Evolutionary conservation across 2,329 filamentous ascomycete genomes (phyloP).

Genomic region (Colletotrichum lindemuthianum): DNA sequence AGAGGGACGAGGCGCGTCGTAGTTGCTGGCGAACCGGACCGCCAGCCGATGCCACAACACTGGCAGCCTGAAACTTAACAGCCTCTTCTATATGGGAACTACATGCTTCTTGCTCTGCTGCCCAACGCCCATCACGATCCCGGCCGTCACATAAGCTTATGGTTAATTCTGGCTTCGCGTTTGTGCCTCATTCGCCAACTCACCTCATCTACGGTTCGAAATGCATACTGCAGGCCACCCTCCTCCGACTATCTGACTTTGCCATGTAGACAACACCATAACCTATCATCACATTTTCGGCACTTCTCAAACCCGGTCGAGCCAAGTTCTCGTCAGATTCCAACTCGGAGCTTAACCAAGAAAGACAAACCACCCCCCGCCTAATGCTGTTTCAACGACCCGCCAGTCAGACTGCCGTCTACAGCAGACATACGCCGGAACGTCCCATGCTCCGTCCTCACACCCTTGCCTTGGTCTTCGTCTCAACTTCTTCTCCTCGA

Average conservation of each 20-base stretch:
- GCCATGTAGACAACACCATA: too few relatives aligned
- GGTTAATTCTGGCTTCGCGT: too few relatives aligned
- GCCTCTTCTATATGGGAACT: too few relatives aligned
- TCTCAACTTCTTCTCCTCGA: constrained; percentile 20
- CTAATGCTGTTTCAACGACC: constrained; percentile 22
- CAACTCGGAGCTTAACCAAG: constrained; percentile 17
- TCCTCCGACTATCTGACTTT: too few relatives aligned
- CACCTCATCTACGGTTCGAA: neutral
- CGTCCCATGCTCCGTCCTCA: constrained; percentile 26
- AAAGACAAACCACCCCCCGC: neutral
- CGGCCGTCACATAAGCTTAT: neutral
- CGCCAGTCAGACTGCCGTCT: constrained; percentile 3
- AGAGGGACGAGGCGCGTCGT: neutral
- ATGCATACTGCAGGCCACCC: neutral
- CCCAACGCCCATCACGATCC: neutral
- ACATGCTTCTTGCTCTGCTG: neutral
- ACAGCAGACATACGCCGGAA: constrained; percentile 23
- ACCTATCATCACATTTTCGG: neutral
- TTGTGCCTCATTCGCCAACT: constrained; percentile 7
- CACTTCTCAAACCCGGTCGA: neutral
- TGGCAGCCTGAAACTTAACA: neutral
- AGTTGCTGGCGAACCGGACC: neutral
- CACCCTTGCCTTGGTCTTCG: constrained; percentile 33
- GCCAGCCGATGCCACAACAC: neutral
- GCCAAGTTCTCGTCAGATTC: neutral